These are phyloP conservation scores for Aplosporella prunicola DNA, from an alignment of 2,329 filamentous ascomycete genomes.

Conservation along the genomic window DNA sequence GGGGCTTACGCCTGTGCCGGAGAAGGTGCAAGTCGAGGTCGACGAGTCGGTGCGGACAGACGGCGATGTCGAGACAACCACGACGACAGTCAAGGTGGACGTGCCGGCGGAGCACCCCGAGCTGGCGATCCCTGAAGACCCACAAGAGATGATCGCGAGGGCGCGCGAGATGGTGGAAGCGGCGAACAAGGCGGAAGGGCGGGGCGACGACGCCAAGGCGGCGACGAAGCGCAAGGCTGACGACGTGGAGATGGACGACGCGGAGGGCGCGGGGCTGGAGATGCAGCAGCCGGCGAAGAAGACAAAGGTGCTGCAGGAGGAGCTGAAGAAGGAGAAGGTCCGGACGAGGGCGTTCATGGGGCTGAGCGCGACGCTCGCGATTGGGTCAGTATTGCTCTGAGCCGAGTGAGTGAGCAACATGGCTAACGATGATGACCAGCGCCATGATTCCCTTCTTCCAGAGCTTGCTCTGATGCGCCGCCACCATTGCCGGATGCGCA, in stretches of 20 bases:
- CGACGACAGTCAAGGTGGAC: constrained; percentile 66
- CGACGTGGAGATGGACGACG: constrained; percentile 50
- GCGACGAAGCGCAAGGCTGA: constrained; percentile 35
- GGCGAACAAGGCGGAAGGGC: constrained; percentile 46
- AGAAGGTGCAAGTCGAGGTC: constrained; percentile 59
- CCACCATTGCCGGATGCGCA: too few relatives aligned
- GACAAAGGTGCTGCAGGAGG: constrained; percentile 60
- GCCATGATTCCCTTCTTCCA: constrained; percentile 10
- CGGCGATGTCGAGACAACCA: constrained; percentile 56
- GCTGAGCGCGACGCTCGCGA: constrained; percentile 73
- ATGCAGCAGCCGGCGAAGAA: constrained; percentile 55
- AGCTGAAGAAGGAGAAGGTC: constrained; percentile 76
- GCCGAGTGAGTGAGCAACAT: too few relatives aligned
- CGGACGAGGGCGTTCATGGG: constrained; percentile 78
- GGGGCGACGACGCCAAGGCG: constrained; percentile 14
- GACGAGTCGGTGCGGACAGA: constrained; percentile 52
- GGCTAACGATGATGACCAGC: not conserved
- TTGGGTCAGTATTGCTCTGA: constrained; percentile 65
- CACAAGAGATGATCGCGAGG: constrained; percentile 72
- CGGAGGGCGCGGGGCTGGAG: constrained; percentile 34
- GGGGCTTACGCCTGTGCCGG: constrained; percentile 32
- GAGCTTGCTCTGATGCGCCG: constrained; percentile 6
- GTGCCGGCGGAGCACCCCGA: constrained; percentile 58
- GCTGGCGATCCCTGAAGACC: constrained; percentile 65
- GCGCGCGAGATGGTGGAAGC: constrained; percentile 82